Evolutionary conservation across 192 early-diverging fungal genomes (phyloP), one percentile per base, ranked within the genome.

Genomic region (Haplosporangium gracile): DNA sequence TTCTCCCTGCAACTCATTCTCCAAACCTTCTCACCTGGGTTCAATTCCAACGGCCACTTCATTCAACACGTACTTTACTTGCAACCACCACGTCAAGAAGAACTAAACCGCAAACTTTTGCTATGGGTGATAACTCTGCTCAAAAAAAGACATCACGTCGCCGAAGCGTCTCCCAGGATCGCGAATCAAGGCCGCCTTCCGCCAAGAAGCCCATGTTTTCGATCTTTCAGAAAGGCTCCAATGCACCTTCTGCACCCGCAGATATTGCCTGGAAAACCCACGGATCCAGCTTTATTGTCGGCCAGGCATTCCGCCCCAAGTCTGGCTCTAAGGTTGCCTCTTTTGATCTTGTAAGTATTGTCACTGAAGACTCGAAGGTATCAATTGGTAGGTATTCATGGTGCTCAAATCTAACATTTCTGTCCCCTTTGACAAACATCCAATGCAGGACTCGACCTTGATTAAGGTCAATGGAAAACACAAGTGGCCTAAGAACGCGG

Each of bases 391-490:
- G 2, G 42, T 70, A 29, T 42, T 24, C 18, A 55, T 22, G 9
- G 7, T n/a, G 9, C 36, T 49, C 32, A 72, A 24, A 1, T 32
- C 22, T 68, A 34, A 22, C 11, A 71, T 77, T 24, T 13, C 2
- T 32, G 26, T 7, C 11, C 2, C n/a, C n/a, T 13, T 60, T 47
- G n/a, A 8, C 16, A 18, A 20, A 40, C 24, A 39, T 22, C 22
- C 4, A 1, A 72, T 26, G 16, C 40, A 93, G 86, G 97, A 99
- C 88, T 82, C 80, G 11, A 98, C 97, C 5, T 82, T 98, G n/a
- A 92, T 97, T 36, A 75, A 68, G 9, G 91, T 93, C 24, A 94
- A 93, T 51, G 93, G 96, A 34, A 91, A 82, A 32, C 88, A 91
- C 70, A 88, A 87, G 18, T 91, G 89, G 80, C 85, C 96, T 18